A percentile compares a stretch with the other conserved stretches of the same genome.
These are phyloP conservation scores for Fomitiporia mediterranea DNA, from an alignment of 1,284 basidiomycete species.

Conservation along the genomic window DNA sequence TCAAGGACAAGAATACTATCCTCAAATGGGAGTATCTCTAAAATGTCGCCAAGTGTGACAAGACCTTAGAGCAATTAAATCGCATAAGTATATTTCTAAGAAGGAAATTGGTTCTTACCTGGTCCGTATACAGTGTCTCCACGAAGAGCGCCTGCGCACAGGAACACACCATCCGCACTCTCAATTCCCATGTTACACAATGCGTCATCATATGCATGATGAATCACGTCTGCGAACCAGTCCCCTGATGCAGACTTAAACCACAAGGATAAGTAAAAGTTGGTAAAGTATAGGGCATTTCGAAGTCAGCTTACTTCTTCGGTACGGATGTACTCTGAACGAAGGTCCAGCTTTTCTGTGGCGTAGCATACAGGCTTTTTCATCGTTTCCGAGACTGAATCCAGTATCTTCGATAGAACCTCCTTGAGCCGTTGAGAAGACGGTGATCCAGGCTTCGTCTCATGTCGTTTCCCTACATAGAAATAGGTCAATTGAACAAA, in stretches of 20 bases:
- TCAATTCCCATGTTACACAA: slow-evolving; percentile 55
- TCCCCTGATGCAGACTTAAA: slow-evolving; percentile 75
- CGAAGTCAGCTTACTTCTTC: slow-evolving; percentile 45
- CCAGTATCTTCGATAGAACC: slow-evolving; percentile 63
- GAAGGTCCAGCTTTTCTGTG: slow-evolving; percentile 67
- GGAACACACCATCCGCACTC: slow-evolving; percentile 73
- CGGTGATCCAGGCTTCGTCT: slow-evolving; percentile 54
- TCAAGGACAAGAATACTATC: slow-evolving; percentile 83
- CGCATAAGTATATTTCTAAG: neutral
- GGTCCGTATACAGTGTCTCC: slow-evolving; percentile 86
- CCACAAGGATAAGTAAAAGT: neutral
- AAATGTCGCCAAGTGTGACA: slow-evolving; percentile 77
- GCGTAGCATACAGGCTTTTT: slow-evolving; percentile 72
- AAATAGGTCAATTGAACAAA: neutral
- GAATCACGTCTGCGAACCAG: slow-evolving; percentile 84
- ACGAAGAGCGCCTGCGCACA: slow-evolving; percentile 83
- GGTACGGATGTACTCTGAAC: slow-evolving; percentile 70
- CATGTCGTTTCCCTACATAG: slow-evolving; percentile 56
- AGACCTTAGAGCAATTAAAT: slow-evolving; percentile 41
- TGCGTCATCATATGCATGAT: slow-evolving; percentile 84
- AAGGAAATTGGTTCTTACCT: slow-evolving; percentile 38
- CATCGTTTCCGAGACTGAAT: slow-evolving; percentile 66
- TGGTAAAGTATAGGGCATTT: neutral
- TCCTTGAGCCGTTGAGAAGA: slow-evolving; percentile 55
- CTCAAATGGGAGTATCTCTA: slow-evolving; percentile 88